Percentiles rank a stretch among this genome's conserved stretches.
Conservation (phyloP, 495 filamentous ascomycete species). For the Copromyces sp. region DNA sequence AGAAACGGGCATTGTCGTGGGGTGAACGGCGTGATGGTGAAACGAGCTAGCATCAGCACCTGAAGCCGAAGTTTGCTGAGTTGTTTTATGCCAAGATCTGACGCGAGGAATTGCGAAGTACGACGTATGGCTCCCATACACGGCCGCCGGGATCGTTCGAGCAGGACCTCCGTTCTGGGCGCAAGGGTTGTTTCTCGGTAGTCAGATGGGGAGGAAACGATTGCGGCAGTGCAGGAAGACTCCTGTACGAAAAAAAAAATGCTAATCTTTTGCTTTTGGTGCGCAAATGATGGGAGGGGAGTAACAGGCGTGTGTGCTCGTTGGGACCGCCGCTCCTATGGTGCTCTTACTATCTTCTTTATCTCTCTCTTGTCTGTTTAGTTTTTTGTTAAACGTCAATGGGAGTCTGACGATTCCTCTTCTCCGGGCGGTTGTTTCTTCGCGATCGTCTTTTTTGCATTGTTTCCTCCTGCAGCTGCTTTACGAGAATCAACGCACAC, state of each 20-base stretch:
- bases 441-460: background rate
- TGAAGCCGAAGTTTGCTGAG: background rate
- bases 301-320: background rate
- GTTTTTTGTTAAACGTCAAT: background rate
- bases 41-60: background rate
- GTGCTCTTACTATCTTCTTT: background rate
- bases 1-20: background rate
- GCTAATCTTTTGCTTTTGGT: background rate
- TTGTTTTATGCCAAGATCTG: background rate
- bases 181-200: background rate
- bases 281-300: background rate
- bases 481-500: background rate
- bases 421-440: background rate
- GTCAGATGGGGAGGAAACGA: background rate
- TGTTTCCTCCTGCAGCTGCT: background rate
- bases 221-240: background rate
- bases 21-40: slow-evolving; percentile 3
- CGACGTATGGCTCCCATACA: background rate
- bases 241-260: background rate
- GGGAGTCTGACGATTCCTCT: background rate
- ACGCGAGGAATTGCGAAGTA: background rate
- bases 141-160: background rate
- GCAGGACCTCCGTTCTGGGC: background rate
- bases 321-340: background rate
- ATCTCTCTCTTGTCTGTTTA: background rate